Evolutionary conservation across 305 asterid species (phyloP).

Genomic region (Stenogyne calaminthoides): DNA sequence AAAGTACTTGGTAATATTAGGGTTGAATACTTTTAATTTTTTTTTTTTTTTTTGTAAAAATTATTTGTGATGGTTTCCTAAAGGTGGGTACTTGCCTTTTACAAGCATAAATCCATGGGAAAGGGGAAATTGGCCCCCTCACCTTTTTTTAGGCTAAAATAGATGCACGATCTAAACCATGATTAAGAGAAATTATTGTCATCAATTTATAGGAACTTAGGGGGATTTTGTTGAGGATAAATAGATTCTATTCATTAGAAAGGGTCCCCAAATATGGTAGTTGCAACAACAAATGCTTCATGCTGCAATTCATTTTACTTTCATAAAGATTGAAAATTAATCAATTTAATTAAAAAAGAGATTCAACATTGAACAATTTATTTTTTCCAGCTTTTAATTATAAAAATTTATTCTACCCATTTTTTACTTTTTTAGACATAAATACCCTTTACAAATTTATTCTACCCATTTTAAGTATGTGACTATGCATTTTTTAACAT

Average conservation of each 20-base stretch:
- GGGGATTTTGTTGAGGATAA: conserved; percentile 25
- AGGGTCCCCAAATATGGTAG: conserved; percentile 38
- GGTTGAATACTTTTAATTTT: no score
- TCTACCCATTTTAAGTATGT: no score
- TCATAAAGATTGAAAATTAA: background rate
- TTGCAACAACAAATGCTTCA: conserved; percentile 31
- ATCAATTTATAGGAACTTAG: conserved; percentile 34
- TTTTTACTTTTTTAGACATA: no score
- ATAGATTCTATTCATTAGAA: conserved; percentile 22
- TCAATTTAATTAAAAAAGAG: background rate
- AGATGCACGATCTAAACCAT: conserved; percentile 42
- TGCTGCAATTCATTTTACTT: background rate
- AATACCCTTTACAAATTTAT: no score
- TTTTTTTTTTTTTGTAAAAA: no score
- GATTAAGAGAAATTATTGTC: conserved; percentile 31
- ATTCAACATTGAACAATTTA: no score
- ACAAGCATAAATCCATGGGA: conserved; percentile 22
- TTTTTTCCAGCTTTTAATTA: no score
- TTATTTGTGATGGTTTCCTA: conserved; percentile 27
- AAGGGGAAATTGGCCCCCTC: conserved; percentile 30
- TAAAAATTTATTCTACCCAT: background rate
- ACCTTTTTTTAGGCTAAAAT: conserved; percentile 24
- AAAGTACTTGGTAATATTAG: background rate
- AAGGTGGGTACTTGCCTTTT: conserved; percentile 28
- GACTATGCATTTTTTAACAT: no score